These are phyloP conservation scores for Blumeria hordei DNA, from an alignment of 2,329 filamentous ascomycete species.

Conservation along the genomic window DNA sequence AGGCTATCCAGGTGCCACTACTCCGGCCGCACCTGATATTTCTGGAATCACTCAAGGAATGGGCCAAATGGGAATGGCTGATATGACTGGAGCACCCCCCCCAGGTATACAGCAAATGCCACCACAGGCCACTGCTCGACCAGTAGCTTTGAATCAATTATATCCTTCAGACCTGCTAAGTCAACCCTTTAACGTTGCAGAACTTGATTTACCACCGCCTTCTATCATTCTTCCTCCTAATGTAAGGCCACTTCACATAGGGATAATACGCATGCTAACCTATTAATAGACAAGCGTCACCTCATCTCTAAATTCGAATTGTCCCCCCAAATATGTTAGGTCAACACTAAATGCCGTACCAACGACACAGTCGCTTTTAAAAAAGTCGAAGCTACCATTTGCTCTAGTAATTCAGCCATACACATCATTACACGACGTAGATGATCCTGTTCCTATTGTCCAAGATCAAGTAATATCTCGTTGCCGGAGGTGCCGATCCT, in stretches of 20 bases:
- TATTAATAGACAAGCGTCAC: constrained; percentile 54
- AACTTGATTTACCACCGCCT: constrained; percentile 76
- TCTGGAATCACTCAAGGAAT: constrained; percentile 63
- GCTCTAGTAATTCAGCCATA: constrained; percentile 93
- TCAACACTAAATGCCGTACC: constrained; percentile 89
- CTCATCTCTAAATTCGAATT: constrained; percentile 75
- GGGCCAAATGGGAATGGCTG: constrained; percentile 46
- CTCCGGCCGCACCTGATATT: constrained; percentile 20
- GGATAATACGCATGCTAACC: constrained; percentile 17
- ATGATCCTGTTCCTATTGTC: constrained; percentile 75
- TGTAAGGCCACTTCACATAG: constrained; percentile 29
- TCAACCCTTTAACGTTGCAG: constrained; percentile 81
- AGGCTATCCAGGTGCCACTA: constrained; percentile 34
- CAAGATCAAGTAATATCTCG: constrained; percentile 94
- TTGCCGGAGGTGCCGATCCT: constrained; percentile 83
- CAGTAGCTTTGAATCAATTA: constrained; percentile 53
- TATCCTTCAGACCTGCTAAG: constrained; percentile 79
- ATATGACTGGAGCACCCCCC: constrained; percentile 6
- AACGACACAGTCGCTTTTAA: constrained; percentile 74
- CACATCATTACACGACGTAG: constrained; percentile 71
- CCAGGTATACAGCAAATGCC: constrained; percentile 19
- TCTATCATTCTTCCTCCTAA: constrained; percentile 78
- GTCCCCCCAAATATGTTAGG: constrained; percentile 77
- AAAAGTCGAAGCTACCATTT: constrained; percentile 91
- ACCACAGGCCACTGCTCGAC: constrained; percentile 25